phyloP scores from a whole-genome alignment of 148 eudicot genomes.

The Amaranthus cruentus region DNA sequence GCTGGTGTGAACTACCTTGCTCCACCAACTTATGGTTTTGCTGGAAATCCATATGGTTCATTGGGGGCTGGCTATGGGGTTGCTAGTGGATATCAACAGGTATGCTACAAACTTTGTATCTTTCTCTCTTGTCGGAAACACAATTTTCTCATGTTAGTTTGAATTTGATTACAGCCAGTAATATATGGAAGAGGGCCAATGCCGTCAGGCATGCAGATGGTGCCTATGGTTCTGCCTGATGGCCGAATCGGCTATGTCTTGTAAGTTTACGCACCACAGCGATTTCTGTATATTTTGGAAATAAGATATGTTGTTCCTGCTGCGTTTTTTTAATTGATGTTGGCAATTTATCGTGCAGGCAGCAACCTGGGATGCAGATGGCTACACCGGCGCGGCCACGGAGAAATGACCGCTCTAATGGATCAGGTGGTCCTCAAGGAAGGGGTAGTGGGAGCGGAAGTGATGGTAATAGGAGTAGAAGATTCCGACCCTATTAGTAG shows the following conservation, averaged over 20 bases:
- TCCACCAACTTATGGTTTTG: slow-evolving; percentile 65
- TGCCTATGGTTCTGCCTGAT: slow-evolving; percentile 97
- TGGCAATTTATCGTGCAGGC: slow-evolving; percentile 41
- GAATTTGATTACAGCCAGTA: slow-evolving; percentile 55
- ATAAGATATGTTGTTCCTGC: neutral
- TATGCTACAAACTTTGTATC: slow-evolving; percentile 5
- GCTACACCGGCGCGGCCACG: slow-evolving; percentile 50
- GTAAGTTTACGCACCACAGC: slow-evolving; percentile 44
- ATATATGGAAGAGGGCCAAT: slow-evolving; percentile 93
- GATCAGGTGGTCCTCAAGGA: slow-evolving; percentile 55
- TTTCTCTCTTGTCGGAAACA: neutral
- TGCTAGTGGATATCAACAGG: slow-evolving; percentile 73
- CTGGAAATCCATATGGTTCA: slow-evolving; percentile 61
- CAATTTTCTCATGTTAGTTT: neutral
- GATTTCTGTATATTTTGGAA: neutral
- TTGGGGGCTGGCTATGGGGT: slow-evolving; percentile 68
- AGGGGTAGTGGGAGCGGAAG: slow-evolving; percentile 61
- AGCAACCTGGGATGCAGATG: slow-evolving; percentile 88
- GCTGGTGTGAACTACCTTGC: slow-evolving; percentile 58
- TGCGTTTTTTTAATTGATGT: neutral
- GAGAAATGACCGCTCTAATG: slow-evolving; percentile 74
- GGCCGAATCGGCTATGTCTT: slow-evolving; percentile 96
- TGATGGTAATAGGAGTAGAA: slow-evolving; percentile 49
- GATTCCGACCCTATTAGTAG: slow-evolving; percentile 72
- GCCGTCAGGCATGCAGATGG: slow-evolving; percentile 99